Conservation (phyloP, 1,284 basidiomycete species). For the Malassezia arunalokei region DNA sequence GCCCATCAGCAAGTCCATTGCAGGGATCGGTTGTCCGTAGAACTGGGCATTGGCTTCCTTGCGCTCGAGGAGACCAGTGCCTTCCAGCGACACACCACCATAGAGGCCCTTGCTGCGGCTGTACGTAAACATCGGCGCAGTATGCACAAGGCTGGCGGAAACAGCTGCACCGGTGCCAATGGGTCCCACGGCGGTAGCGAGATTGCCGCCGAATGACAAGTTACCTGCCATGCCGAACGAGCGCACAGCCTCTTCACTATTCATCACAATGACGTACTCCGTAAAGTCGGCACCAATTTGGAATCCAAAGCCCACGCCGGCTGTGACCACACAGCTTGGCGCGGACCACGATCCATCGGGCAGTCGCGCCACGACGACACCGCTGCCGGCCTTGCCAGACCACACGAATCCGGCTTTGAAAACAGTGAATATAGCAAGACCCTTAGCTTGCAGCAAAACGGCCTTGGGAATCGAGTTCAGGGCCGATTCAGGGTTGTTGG, state of each 20-base stretch:
- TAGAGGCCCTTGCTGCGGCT: constrained; percentile 74
- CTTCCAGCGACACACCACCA: constrained; percentile 86
- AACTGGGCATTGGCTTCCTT: constrained; percentile 68
- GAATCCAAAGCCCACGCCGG: constrained; percentile 75
- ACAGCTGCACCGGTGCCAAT: constrained; percentile 89
- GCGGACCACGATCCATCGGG: constrained; percentile 95
- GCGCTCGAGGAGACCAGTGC: constrained; percentile 84
- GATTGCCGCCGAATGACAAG: constrained; percentile 68
- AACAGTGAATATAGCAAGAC: constrained; percentile 83
- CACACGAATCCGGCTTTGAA: constrained; percentile 76
- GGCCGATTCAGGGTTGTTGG: constrained; percentile 72
- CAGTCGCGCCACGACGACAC: constrained; percentile 82
- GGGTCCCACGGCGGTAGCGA: constrained; percentile 50
- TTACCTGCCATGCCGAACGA: constrained; percentile 93
- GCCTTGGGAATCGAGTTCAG: constrained; percentile 90
- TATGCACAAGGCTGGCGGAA: constrained; percentile 73
- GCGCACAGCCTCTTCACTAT: constrained; percentile 85
- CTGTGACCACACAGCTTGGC: constrained; percentile 93
- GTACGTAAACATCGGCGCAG: constrained; percentile 94
- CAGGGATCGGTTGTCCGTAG: constrained; percentile 82
- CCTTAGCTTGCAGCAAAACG: constrained; percentile 71
- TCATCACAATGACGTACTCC: constrained; percentile 70
- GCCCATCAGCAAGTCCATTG: constrained; percentile 75
- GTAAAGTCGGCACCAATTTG: constrained; percentile 61
- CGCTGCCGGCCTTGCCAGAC: constrained; percentile 87